Evolutionary conservation across 2,329 filamentous ascomycete species (phyloP), one percentile per base, ranked within the genome.

Genomic region (Metarhizium robertsii): DNA sequence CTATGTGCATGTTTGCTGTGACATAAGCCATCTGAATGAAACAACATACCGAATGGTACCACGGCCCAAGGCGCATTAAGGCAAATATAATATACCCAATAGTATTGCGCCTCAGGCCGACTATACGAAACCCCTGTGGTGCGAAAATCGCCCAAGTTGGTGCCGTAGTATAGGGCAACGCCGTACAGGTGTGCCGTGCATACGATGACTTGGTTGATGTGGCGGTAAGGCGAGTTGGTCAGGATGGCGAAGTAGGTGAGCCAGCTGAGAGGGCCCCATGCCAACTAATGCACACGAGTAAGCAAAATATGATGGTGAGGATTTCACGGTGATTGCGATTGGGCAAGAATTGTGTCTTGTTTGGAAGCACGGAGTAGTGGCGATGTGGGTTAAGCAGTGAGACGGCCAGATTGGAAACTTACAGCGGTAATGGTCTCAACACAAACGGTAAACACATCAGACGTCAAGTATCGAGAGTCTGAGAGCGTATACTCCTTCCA

Each of bases 401-500:
- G 32, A 7, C n/a, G 36, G 40, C 34, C 18, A 29, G 36, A 11
- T 18, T 43, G 34, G 30, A 34, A 34, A 61, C 84, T 65, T 72
- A 92, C 87, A 46, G 84, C 84, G 1, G 91, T 95, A 59, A 95
- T 83, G 18, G 80, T 83, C 76, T 96, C 91, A 69, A 95, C 86
- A 68, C 88, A 92, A n/a, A 95, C 75, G 62, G 94, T 90, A 64
- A 95, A 91, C 1, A 86, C 79, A 66, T 94, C 88, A 18, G 85
- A 84, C 2, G 86, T 91, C 62, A 96, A 75, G 66, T 96, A 96
- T 47, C 91, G 80, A 54, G 90, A 95, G 72, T 96, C 91, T 2
- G 88, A 92, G 38, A 92, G 78, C 3, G 88, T 80, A 68, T 96
- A 96, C 71, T 96, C 91, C 67, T 96, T 96, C 91, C 91, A 96